Evolutionary conservation across 1,284 basidiomycete genomes (phyloP), one percentile per base, ranked within the genome.

Genomic region (Caloboletus firmus): DNA sequence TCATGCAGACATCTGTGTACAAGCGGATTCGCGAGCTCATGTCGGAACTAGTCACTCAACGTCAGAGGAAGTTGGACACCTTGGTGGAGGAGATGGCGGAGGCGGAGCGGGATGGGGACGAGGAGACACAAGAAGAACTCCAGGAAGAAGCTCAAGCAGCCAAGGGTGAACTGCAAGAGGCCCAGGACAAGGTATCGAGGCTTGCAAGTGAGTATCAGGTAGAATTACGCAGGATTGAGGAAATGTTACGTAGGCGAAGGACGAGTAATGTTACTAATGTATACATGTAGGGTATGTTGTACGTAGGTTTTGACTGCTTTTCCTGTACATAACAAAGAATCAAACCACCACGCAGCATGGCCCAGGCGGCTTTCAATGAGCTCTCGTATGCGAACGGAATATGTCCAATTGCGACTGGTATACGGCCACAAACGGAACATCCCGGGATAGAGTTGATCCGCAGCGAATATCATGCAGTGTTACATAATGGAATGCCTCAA

Each of bases 1-100:
- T 76, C 43, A 64, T 65, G 39, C 62, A 76, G 50, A 76, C 76
- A 2, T 61, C 65, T 26, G 62, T 66, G 8, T 72, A 56, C 53
- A 69, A 49, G 51, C 69, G 61, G 32, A 66, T 69, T 5, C 50
- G 57, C 20, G 62, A 58, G 22, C 47, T 66, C 0, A 65, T 69
- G 55, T 56, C 51, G 49, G 67, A 69, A 12, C 59, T 73, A 28
- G 71, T 72, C 18, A 49, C 59, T 45, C 69, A 70, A 31, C 71
- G 76, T 41, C 66, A 70, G 41, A 61, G 65, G 44, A 76, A 76
- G 54, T 59, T 79, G 58, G 59, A 62, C 12, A 52, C 50, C 2
- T 36, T 69, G 45, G 46, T 59, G 24, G 54, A 43, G 20, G 67
- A 68, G 40, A 57, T 71, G 48, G 66, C 52, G 17, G 59, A 64